phyloP scores from a whole-genome alignment of 805 yeast genomes.

The Saturnispora dispora region DNA sequence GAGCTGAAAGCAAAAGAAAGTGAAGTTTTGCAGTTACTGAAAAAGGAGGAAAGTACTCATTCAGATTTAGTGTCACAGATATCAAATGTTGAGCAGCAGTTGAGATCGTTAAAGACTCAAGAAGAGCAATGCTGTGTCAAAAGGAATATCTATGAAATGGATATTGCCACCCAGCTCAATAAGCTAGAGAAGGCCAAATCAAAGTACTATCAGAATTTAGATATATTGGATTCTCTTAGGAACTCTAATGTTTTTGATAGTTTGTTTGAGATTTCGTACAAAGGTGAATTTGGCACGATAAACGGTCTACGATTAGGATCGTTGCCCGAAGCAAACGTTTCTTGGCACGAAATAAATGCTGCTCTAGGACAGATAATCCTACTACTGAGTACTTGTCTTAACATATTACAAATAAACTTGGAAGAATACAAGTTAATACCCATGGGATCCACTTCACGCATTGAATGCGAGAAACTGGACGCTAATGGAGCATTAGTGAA shows the following conservation, averaged over 20 bases:
- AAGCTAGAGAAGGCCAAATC: slow-evolving; percentile 58
- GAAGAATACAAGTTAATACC: slow-evolving; percentile 62
- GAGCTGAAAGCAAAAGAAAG: slow-evolving; percentile 34
- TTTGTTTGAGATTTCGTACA: slow-evolving; percentile 74
- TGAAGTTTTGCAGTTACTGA: slow-evolving; percentile 30
- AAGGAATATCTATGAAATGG: slow-evolving; percentile 49
- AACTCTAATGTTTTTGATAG: slow-evolving; percentile 76
- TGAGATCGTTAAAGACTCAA: slow-evolving; percentile 30
- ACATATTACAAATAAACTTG: slow-evolving; percentile 46
- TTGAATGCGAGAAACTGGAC: slow-evolving; percentile 45
- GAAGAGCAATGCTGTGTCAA: slow-evolving; percentile 38
- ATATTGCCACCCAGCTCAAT: slow-evolving; percentile 39
- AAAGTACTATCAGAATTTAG: slow-evolving; percentile 50
- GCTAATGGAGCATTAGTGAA: slow-evolving; percentile 22
- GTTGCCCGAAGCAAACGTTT: slow-evolving; percentile 47
- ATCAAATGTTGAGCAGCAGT: slow-evolving; percentile 32
- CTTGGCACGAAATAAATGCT: slow-evolving; percentile 89
- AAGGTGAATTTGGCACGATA: slow-evolving; percentile 79
- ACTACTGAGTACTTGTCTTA: slow-evolving; percentile 53
- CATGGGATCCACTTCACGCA: slow-evolving; percentile 74
- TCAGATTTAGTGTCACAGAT: slow-evolving; percentile 41
- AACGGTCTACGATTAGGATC: slow-evolving; percentile 80
- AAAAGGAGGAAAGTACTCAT: slow-evolving; percentile 35
- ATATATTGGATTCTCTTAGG: slow-evolving; percentile 61
- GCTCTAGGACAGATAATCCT: slow-evolving; percentile 81